phyloP scores from a whole-genome alignment of 2,329 filamentous ascomycete species.

The Ophiostoma perfectum region DNA sequence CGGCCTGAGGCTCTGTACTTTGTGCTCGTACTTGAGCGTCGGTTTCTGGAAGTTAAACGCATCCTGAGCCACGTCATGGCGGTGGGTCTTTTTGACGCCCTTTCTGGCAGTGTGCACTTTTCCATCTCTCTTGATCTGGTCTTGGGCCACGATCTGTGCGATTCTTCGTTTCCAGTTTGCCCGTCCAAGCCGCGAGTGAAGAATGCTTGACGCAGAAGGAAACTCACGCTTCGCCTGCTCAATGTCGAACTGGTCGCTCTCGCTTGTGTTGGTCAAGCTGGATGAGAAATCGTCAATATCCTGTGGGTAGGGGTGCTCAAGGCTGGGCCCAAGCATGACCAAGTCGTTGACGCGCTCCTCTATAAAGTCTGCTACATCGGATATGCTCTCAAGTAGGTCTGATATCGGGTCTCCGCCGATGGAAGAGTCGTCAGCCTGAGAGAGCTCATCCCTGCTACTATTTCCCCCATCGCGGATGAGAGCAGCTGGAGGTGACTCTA shows the following conservation, averaged over 20 bases:
- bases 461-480: background rate
- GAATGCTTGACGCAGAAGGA: conserved; percentile 22
- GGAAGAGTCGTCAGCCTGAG: background rate
- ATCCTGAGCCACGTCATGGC: conserved; percentile 23
- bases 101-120: conserved; percentile 14
- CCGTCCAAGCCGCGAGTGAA: conserved; percentile 23
- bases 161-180: conserved; percentile 25
- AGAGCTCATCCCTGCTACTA: background rate
- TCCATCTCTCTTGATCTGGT: conserved; percentile 21
- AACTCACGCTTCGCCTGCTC: conserved; percentile 22
- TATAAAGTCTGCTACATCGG: conserved; percentile 3
- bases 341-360: conserved; percentile 19
- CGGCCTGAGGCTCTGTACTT: background rate
- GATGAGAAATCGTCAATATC: conserved; percentile 23
- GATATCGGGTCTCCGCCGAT: background rate
- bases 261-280: conserved; percentile 22
- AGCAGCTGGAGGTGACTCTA: background rate
- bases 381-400: conserved; percentile 8
- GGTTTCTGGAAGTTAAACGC: conserved; percentile 17
- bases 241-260: conserved; percentile 23
- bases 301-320: conserved; percentile 24
- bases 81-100: conserved; percentile 16
- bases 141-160: conserved; percentile 20
- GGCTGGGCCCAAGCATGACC: conserved; percentile 24
- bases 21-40: conserved; percentile 15